phyloP scores from a whole-genome alignment of 495 filamentous ascomycete genomes.

The Terfezia claveryi region DNA sequence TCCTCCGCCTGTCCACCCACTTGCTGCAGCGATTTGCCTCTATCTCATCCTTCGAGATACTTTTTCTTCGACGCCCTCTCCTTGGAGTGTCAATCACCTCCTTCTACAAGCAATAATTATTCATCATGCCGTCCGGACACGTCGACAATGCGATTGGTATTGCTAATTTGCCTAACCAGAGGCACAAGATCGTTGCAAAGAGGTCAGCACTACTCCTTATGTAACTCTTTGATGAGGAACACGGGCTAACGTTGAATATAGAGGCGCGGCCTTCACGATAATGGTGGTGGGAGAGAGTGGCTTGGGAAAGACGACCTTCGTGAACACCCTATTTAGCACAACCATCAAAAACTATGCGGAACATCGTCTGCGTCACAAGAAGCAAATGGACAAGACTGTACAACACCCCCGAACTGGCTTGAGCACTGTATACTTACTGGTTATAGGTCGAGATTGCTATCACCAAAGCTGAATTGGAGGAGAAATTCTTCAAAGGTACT shows the following conservation, averaged over 20 bases:
- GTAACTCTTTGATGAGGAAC: neutral
- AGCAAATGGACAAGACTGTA: conserved; percentile 93
- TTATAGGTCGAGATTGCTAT: conserved; percentile 76
- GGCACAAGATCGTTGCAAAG: conserved; percentile 99
- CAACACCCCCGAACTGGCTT: neutral
- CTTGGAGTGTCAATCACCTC: too few species aligned
- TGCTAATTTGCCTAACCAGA: conserved; percentile 96
- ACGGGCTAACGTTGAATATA: neutral
- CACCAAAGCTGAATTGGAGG: conserved; percentile 96
- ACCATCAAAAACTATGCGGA: conserved; percentile 99
- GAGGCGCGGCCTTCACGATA: conserved; percentile 89
- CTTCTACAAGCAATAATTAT: neutral
- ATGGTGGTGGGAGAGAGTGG: conserved; percentile 99
- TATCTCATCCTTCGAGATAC: neutral
- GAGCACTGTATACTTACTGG: neutral
- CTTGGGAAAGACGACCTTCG: conserved; percentile 97
- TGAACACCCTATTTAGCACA: conserved; percentile 98
- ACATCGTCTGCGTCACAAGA: conserved; percentile 92
- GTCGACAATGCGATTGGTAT: conserved; percentile 61
- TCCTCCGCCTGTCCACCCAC: neutral
- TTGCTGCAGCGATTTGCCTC: neutral
- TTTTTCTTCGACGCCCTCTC: neutral
- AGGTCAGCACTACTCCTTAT: conserved; percentile 23
- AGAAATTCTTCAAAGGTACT: conserved; percentile 99
- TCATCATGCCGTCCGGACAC: conserved; percentile 11